A percentile compares a stretch with the other conserved stretches of the same genome.
These are phyloP conservation scores for Protomyces inundatus DNA, from an alignment of 1,139 yeast species.

Conservation along the genomic window DNA sequence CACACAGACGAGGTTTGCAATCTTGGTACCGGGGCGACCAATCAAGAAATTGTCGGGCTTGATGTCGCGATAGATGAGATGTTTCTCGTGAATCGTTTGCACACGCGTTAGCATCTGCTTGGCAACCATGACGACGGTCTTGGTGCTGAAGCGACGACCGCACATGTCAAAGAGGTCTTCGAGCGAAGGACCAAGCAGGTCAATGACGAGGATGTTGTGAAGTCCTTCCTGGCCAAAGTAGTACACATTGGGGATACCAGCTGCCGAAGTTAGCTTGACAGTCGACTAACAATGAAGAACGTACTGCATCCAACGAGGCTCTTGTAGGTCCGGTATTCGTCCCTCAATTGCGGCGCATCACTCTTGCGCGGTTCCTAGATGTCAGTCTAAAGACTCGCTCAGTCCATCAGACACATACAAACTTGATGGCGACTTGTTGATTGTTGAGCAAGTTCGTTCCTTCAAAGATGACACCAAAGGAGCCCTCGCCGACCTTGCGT, in stretches of 20 bases:
- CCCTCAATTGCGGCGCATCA: constrained; percentile 96
- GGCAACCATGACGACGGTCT: constrained; percentile 86
- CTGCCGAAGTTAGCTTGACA: constrained; percentile 32
- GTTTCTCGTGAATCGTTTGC: constrained; percentile 82
- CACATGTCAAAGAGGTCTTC: constrained; percentile 99
- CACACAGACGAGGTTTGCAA: constrained; percentile 51
- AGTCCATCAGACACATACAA: constrained; percentile 39
- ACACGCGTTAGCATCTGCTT: constrained; percentile 86
- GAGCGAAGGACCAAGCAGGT: constrained; percentile 86
- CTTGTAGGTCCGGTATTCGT: constrained; percentile 89
- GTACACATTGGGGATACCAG: constrained; percentile 90
- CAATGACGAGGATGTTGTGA: constrained; percentile 88
- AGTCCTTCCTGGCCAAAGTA: constrained; percentile 97
- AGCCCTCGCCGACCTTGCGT: constrained; percentile 95
- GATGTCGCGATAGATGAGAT: constrained; percentile 86
- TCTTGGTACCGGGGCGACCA: constrained; percentile 53
- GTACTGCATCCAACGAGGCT: constrained; percentile 61
- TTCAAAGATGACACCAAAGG: constrained; percentile 94
- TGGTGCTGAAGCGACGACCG: constrained; percentile 78
- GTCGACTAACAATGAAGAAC: neutral
- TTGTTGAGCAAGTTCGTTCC: constrained; percentile 81
- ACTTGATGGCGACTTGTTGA: constrained; percentile 68
- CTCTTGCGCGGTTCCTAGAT: constrained; percentile 73
- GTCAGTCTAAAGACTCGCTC: too few species aligned
- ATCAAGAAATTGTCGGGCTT: constrained; percentile 93